phyloP scores from a whole-genome alignment of 768 basidiomycete genomes.

The Amyloporia xantha region DNA sequence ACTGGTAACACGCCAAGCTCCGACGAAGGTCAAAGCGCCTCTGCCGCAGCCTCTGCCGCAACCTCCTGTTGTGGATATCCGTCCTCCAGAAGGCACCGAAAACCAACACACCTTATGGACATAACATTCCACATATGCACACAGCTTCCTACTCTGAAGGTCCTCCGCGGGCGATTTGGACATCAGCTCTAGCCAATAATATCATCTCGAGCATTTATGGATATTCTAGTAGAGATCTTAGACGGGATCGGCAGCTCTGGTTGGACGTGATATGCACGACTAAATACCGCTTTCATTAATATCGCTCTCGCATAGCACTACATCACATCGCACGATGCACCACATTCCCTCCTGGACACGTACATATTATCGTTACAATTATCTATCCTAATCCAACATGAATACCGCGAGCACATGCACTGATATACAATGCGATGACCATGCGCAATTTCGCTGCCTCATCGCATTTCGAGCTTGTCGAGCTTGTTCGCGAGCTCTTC shows the following conservation, averaged over 20 bases:
- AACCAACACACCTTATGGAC: background rate
- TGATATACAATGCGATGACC: slow-evolving; percentile 6
- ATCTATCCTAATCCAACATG: slow-evolving; percentile 8
- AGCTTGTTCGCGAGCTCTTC: slow-evolving; percentile 43
- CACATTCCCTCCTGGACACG: slow-evolving; percentile 2
- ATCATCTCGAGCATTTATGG: too few species aligned
- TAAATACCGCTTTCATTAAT: too few species aligned
- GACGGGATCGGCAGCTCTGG: too few species aligned
- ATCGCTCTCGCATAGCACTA: too few species aligned
- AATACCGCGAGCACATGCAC: slow-evolving; percentile 9
- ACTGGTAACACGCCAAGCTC: slow-evolving; percentile 20
- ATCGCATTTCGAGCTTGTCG: slow-evolving; percentile 52
- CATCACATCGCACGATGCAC: background rate
- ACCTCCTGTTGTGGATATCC: slow-evolving; percentile 9
- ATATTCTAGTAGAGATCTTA: too few species aligned
- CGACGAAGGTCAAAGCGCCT: slow-evolving; percentile 29
- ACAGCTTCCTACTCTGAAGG: background rate
- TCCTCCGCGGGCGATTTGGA: background rate
- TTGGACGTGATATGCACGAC: too few species aligned
- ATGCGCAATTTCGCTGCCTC: slow-evolving; percentile 10
- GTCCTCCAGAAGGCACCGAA: slow-evolving; percentile 3
- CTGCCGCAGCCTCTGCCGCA: slow-evolving; percentile 24
- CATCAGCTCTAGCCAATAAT: too few species aligned
- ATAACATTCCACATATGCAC: background rate
- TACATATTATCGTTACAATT: slow-evolving; percentile 4